phyloP scores from a whole-genome alignment of 306 rosid genomes.

The Boehmeria nivea region DNA sequence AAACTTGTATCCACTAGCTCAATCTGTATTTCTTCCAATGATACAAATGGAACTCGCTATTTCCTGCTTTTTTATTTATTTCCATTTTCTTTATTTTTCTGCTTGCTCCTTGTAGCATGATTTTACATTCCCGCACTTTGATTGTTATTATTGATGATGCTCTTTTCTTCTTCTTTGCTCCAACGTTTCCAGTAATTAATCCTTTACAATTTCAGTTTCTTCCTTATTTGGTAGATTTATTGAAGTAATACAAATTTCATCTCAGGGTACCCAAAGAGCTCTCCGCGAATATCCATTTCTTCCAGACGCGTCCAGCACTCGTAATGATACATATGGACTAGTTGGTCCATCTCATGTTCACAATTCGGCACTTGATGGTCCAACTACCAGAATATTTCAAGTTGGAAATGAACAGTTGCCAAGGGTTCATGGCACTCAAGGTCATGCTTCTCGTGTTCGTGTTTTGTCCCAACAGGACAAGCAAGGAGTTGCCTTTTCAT shows the following conservation, averaged over 20 bases:
- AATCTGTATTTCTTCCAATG: too few relatives aligned
- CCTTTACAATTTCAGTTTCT: too few relatives aligned
- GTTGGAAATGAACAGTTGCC: constrained; percentile 66
- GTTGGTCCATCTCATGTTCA: constrained; percentile 58
- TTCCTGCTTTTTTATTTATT: too few relatives aligned
- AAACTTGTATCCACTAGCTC: too few relatives aligned
- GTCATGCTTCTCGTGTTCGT: constrained; percentile 67
- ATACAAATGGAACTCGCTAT: too few relatives aligned
- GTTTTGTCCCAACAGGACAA: constrained; percentile 57
- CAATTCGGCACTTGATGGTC: constrained; percentile 57
- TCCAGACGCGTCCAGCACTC: constrained; percentile 50
- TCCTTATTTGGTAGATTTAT: constrained; percentile 22
- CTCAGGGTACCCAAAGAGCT: constrained; percentile 65
- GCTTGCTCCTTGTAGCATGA: too few relatives aligned
- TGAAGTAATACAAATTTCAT: constrained; percentile 33
- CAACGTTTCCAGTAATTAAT: too few relatives aligned
- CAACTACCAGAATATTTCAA: constrained; percentile 52
- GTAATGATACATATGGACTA: constrained; percentile 65
- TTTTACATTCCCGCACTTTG: too few relatives aligned
- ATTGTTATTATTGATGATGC: constrained; percentile 9
- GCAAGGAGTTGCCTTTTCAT: constrained; percentile 47
- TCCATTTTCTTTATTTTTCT: background rate
- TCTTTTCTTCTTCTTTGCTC: too few relatives aligned
- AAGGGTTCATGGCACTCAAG: constrained; percentile 52
- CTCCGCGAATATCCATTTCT: constrained; percentile 70